A percentile compares a stretch with the other conserved stretches of the same genome.
Conservation (phyloP, 2,329 filamentous ascomycete genomes). For the Dothistroma septosporum region DNA sequence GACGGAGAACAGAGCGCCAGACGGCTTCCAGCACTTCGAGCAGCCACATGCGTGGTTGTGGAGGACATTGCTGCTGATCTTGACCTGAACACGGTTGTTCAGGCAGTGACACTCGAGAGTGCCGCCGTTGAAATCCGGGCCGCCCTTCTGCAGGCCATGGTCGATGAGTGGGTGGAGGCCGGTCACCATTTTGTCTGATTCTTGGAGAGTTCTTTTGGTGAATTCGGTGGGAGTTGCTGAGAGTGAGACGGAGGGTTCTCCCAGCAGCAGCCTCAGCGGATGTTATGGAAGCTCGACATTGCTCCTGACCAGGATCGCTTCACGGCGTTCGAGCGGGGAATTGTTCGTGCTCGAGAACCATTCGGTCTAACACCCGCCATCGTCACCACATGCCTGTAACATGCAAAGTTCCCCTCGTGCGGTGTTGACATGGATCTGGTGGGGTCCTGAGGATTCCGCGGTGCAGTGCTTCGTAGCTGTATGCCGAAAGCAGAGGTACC, state of each 20-base stretch:
- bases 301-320: slow-evolving; percentile 2
- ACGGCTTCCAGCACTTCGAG: slow-evolving; percentile 69
- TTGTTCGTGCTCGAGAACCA: neutral
- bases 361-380: neutral
- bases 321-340: slow-evolving; percentile 3
- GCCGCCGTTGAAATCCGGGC: slow-evolving; percentile 54
- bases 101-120: slow-evolving; percentile 60
- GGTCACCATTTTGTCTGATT: slow-evolving; percentile 8
- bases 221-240: neutral
- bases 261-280: neutral
- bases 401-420: slow-evolving; percentile 1
- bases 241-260: neutral
- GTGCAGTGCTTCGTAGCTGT: neutral
- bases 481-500: neutral
- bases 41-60: slow-evolving; percentile 71
- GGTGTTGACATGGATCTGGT: neutral
- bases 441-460: neutral
- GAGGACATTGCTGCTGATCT: slow-evolving; percentile 54
- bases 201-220: neutral
- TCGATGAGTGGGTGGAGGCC: slow-evolving; percentile 59
- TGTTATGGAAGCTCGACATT: neutral
- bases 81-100: slow-evolving; percentile 54
- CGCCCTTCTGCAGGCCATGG: slow-evolving; percentile 57
- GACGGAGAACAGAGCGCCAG: slow-evolving; percentile 60
- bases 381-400: neutral